Conservation (phyloP, 2,329 filamentous ascomycete species). For the Claviceps arundinis region DNA sequence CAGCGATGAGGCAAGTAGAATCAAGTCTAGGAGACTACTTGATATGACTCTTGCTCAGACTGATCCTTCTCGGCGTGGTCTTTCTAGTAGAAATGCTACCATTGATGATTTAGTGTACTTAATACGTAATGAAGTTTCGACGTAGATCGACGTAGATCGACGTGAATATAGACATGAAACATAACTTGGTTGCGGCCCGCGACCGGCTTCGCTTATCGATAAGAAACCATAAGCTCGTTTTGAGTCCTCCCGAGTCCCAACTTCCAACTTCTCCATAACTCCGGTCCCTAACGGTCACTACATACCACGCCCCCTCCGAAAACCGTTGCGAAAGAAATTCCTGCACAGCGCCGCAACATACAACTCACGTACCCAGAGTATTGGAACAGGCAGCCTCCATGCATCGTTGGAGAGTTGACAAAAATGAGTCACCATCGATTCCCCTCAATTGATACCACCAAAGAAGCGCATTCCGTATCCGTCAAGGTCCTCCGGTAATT, state of each 20-base stretch:
- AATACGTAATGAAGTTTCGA: background rate
- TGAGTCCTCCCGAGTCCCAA: background rate
- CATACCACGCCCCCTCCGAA: too few relatives aligned
- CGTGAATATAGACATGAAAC: background rate
- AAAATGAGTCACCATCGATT: conserved; percentile 46
- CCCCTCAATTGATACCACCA: conserved; percentile 42
- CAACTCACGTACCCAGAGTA: background rate
- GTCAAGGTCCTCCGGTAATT: conserved; percentile 58
- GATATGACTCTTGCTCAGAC: background rate
- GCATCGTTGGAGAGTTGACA: too few relatives aligned
- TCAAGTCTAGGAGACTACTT: background rate
- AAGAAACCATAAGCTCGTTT: background rate
- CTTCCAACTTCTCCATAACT: background rate
- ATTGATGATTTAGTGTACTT: background rate
- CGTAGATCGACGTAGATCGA: too few relatives aligned
- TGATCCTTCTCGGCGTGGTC: too few relatives aligned
- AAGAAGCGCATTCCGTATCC: conserved; percentile 68
- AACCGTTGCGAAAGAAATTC: background rate
- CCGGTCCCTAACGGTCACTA: background rate
- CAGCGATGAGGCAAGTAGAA: background rate
- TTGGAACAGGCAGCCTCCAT: background rate
- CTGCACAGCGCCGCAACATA: background rate
- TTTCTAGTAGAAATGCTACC: background rate
- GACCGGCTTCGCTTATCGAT: conserved; percentile 4
- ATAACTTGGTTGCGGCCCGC: background rate